Percentiles rank a stretch among this genome's conserved stretches.
Evolutionary conservation across 129 eudicot species (phyloP).

Genomic region (Flaveria bidentis): DNA sequence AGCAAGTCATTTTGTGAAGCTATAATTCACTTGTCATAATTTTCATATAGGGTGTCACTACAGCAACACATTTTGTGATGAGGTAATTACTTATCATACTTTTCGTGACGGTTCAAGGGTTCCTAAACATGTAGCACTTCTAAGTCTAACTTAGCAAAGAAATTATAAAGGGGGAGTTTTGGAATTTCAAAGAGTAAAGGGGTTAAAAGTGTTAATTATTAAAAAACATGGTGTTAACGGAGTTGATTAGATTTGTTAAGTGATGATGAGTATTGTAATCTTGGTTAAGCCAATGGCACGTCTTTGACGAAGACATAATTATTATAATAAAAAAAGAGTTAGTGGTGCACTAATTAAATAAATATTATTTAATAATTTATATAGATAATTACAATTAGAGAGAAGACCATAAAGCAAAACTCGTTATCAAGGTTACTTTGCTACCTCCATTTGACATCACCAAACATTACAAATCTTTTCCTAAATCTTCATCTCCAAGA

Average conservation of each 20-base stretch:
- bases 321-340: slow-evolving; percentile 30
- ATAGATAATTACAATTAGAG: slow-evolving; percentile 19
- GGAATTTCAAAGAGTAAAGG: neutral
- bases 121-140: neutral
- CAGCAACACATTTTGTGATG: too few relatives aligned
- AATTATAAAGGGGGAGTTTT: neutral
- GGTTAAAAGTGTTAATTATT: slow-evolving; percentile 26
- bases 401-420: slow-evolving; percentile 35
- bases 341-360: slow-evolving; percentile 40
- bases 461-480: slow-evolving; percentile 48
- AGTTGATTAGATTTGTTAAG: slow-evolving; percentile 29
- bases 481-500: slow-evolving; percentile 36
- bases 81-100: too few relatives aligned
- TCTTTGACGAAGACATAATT: slow-evolving; percentile 43
- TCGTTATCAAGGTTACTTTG: slow-evolving; percentile 42
- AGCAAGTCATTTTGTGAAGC: too few relatives aligned
- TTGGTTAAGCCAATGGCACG: slow-evolving; percentile 48
- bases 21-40: too few relatives aligned
- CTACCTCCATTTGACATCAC: slow-evolving; percentile 48
- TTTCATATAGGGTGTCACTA: too few relatives aligned
- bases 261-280: slow-evolving; percentile 34
- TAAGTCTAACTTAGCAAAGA: too few relatives aligned
- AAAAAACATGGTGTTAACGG: slow-evolving; percentile 18
- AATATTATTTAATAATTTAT: slow-evolving; percentile 16
- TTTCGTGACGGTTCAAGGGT: neutral